A percentile compares a stretch with the other conserved stretches of the same genome.
Evolutionary conservation across 345 rosid species (phyloP).

Genomic region (Dipteronia dyeriana): DNA sequence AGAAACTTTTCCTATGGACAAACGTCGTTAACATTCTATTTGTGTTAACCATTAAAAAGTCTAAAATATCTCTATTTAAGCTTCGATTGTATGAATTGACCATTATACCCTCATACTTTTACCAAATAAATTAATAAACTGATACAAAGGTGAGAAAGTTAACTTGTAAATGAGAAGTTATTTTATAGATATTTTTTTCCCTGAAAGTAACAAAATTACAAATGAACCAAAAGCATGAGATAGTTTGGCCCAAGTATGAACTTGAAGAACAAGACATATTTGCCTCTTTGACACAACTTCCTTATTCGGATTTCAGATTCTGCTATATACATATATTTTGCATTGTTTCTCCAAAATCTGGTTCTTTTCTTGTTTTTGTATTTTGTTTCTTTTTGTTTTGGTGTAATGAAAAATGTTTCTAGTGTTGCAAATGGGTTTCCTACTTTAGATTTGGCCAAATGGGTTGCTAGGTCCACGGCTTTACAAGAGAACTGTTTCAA

Average conservation of each 20-base stretch:
- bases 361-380: neutral
- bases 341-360: neutral
- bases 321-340: neutral
- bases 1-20: no score
- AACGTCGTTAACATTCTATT: no score
- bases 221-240: no score
- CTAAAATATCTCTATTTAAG: no score
- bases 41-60: no score
- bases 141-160: no score
- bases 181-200: no score
- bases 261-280: constrained; percentile 31
- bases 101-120: no score
- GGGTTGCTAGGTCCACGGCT: constrained; percentile 5
- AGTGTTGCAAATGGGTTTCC: constrained; percentile 21
- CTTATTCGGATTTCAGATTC: constrained; percentile 28
- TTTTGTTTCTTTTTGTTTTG: neutral
- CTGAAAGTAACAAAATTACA: no score
- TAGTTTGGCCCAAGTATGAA: constrained; percentile 9
- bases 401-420: neutral
- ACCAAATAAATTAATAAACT: no score
- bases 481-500: constrained; percentile 24
- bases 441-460: constrained; percentile 28
- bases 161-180: no score
- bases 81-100: no score
- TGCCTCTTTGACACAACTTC: constrained; percentile 23